Evolutionary conservation across 1,284 basidiomycete genomes (phyloP), one percentile per base, ranked within the genome.

Genomic region (Papiliotrema fonsecae): DNA sequence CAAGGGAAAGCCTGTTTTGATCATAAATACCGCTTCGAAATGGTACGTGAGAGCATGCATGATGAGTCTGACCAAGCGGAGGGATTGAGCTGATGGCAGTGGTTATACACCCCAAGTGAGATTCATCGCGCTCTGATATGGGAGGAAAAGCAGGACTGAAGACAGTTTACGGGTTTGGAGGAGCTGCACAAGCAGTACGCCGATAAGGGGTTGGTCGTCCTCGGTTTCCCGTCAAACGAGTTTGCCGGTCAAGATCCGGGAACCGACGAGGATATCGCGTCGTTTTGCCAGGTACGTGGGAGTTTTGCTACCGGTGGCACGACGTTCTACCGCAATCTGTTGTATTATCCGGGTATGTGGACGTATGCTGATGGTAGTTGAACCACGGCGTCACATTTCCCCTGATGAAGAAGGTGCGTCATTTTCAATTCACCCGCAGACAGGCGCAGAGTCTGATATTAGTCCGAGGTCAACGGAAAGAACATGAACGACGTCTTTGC

Each of bases 391-490:
- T 89, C 30, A 80, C 79, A 10, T 89, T 90, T 77, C 85, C 85
- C 6, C 74, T 90, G 45, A 86, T 87, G 84, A 84, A 82, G 75
- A 90, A 89, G 73, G 62, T 60, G 34, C 43, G 55, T 52, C 40
- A 19, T 9, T 14, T 31, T 41, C 18, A 6, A 9, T 7, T n/a
- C 18, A 6, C 26, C 28, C 13, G 7, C 24, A 19, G 21, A 16
- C 28, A 41, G 6, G 3, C n/a, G 36, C n/a, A 19, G 34, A 6
- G 25, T 6, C 14, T 25, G 38, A 22, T 21, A 24, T 13, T 45
- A 73, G 69, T 85, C 86, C n/a, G 86, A 94, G 47, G 91, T 94
- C 47, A 96, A 94, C 69, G 90, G 91, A 11, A 81, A 85, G 63
- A 68, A 76, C 57, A 74, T 79, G 60, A 90, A 88, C 73, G 80